Percentiles rank a stretch among this genome's conserved stretches.
These are phyloP conservation scores for Cyberlindnera maritima DNA, from an alignment of 805 yeast genomes.

Conservation along the genomic window DNA sequence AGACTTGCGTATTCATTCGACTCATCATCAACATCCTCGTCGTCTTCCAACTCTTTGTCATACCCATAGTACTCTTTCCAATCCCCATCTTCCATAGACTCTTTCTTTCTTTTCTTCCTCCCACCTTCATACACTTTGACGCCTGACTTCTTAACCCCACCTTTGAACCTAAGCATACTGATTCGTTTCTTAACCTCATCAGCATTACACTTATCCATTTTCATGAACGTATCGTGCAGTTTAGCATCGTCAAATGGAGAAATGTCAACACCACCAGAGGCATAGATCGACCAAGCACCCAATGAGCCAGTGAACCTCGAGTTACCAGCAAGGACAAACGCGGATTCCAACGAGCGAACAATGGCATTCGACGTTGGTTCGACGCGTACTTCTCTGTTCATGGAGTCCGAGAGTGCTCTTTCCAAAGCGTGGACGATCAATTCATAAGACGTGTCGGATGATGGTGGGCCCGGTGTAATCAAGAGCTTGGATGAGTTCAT, in stretches of 20 bases:
- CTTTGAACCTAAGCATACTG: conserved; percentile 63
- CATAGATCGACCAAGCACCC: conserved; percentile 75
- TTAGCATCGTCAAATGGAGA: conserved; percentile 53
- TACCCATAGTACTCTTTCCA: conserved; percentile 16
- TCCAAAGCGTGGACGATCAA: conserved; percentile 62
- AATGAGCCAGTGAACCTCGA: conserved; percentile 60
- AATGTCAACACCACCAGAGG: conserved; percentile 62
- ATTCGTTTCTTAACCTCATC: conserved; percentile 34
- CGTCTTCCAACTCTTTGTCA: conserved; percentile 19
- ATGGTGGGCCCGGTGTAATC: conserved; percentile 26
- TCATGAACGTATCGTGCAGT: conserved; percentile 38
- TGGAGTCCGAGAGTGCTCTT: conserved; percentile 42
- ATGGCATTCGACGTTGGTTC: conserved; percentile 10
- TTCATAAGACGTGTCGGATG: conserved; percentile 42
- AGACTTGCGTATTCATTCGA: conserved; percentile 46
- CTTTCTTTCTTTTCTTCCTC: conserved; percentile 20
- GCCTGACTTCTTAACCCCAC: conserved; percentile 38
- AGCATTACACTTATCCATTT: conserved; percentile 5
- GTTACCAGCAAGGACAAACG: conserved; percentile 53
- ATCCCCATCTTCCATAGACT: conserved; percentile 12
- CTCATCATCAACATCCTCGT: conserved; percentile 15
- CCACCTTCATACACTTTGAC: conserved; percentile 39
- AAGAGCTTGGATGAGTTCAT: conserved; percentile 53
- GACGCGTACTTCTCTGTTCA: conserved; percentile 40
- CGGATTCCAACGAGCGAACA: conserved; percentile 47